Evolutionary conservation across 495 filamentous ascomycete species (phyloP).

Genomic region (Paragyromitra xinjiangensis): DNA sequence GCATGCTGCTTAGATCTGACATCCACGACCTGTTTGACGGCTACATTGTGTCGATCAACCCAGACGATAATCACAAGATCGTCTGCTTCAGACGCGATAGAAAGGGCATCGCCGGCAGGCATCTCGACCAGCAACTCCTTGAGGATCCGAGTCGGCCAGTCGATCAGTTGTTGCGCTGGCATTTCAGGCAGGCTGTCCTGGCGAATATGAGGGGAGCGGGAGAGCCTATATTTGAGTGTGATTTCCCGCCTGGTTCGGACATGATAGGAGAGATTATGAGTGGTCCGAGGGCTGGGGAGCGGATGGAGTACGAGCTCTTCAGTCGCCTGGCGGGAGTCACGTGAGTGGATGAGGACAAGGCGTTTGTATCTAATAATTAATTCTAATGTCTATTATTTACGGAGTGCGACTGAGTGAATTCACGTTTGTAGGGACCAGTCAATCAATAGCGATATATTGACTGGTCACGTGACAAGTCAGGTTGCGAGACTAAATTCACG

Average conservation of each 20-base stretch:
- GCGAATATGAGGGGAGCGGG: not conserved
- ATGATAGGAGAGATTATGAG: conserved; percentile 46
- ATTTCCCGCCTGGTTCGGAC: not conserved
- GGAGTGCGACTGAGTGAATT: not conserved
- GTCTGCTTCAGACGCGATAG: conserved; percentile 55
- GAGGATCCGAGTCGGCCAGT: conserved; percentile 58
- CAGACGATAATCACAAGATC: conserved; percentile 57
- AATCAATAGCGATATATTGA: no score
- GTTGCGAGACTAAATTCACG: not conserved
- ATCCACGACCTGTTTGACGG: not conserved
- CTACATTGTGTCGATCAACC: conserved; percentile 54
- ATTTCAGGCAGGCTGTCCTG: not conserved
- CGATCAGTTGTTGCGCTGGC: conserved; percentile 58
- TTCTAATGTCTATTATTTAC: conserved; percentile 18
- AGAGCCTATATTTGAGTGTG: not conserved
- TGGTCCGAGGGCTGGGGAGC: conserved; percentile 56
- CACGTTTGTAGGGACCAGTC: no score
- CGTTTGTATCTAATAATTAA: conserved; percentile 9
- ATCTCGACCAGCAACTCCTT: conserved; percentile 59
- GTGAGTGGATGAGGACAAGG: conserved; percentile 22
- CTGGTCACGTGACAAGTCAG: no score
- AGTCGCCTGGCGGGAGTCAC: conserved; percentile 18
- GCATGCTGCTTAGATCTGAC: not conserved
- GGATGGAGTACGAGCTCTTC: conserved; percentile 60
- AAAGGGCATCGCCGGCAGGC: conserved; percentile 57